A percentile compares a stretch with the other conserved stretches of the same genome.
Evolutionary conservation across 805 yeast species (phyloP).

Genomic region (Zygosaccharomyces pseudorouxii): DNA sequence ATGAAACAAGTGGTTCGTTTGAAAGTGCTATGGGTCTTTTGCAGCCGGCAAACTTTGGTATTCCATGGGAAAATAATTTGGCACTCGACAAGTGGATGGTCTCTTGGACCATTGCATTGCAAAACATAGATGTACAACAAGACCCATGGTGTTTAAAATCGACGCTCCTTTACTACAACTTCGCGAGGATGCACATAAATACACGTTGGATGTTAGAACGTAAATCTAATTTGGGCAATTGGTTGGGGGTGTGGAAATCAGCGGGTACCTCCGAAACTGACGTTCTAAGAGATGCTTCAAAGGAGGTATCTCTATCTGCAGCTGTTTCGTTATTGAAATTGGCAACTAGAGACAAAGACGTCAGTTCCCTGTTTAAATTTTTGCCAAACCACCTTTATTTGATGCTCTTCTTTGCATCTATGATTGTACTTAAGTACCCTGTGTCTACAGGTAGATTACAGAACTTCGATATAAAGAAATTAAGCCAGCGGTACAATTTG

Average conservation of each 20-base stretch:
- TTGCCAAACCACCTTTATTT: constrained; percentile 71
- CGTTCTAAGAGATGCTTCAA: constrained; percentile 14
- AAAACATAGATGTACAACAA: constrained; percentile 46
- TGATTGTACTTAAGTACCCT: constrained; percentile 50
- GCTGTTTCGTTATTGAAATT: constrained; percentile 59
- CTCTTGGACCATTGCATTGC: constrained; percentile 65
- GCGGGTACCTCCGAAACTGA: constrained; percentile 3
- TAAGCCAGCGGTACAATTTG: constrained; percentile 38
- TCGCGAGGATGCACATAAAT: constrained; percentile 71
- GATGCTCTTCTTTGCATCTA: constrained; percentile 64
- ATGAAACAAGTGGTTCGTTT: constrained; percentile 7
- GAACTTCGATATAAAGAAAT: constrained; percentile 27
- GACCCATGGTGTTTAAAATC: constrained; percentile 67
- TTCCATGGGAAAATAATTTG: constrained; percentile 61
- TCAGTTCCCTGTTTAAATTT: constrained; percentile 49
- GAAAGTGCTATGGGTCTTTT: constrained; percentile 49
- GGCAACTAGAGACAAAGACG: constrained; percentile 56
- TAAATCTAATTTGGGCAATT: constrained; percentile 9
- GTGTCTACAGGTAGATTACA: constrained; percentile 22
- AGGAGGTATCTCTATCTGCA: constrained; percentile 53
- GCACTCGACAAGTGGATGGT: constrained; percentile 78
- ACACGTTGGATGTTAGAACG: constrained; percentile 27
- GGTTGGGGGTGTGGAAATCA: constrained; percentile 13
- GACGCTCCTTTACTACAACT: constrained; percentile 63
- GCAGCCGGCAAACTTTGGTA: constrained; percentile 57